Evolutionary conservation across 352 stramenopile genomes (phyloP).

Genomic region (Aphanomyces invadans): DNA sequence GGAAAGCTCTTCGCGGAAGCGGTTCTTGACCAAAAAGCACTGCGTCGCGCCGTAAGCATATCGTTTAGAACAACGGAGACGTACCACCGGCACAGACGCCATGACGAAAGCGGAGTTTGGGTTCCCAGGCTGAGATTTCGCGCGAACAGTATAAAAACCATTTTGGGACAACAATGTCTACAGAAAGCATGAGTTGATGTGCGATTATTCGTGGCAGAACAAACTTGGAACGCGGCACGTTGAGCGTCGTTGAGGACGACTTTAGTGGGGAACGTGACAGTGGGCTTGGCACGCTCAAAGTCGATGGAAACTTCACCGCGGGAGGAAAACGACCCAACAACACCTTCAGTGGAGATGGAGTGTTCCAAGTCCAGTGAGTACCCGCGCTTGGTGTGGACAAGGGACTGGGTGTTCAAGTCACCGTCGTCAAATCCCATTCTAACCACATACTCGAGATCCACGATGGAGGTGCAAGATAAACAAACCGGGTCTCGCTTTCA

Average conservation of each 20-base stretch:
- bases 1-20: slow-evolving; percentile 69
- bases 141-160: slow-evolving; percentile 61
- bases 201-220: background rate
- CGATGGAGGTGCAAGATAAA: background rate
- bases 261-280: slow-evolving; percentile 17
- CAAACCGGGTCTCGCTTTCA: slow-evolving; percentile 11
- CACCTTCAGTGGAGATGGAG: slow-evolving; percentile 5
- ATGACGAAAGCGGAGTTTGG: slow-evolving; percentile 57
- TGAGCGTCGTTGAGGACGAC: slow-evolving; percentile 19
- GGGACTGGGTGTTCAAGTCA: slow-evolving; percentile 12
- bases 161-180: slow-evolving; percentile 30
- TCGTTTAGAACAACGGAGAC: background rate
- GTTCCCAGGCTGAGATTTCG: slow-evolving; percentile 48
- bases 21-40: slow-evolving; percentile 66
- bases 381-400: slow-evolving; percentile 17
- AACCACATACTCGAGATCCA: background rate
- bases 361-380: slow-evolving; percentile 24
- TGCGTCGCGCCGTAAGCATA: slow-evolving; percentile 12
- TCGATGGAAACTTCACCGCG: slow-evolving; percentile 23
- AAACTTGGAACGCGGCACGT: slow-evolving; percentile 13
- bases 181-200: background rate
- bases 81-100: slow-evolving; percentile 63
- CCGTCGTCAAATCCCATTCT: slow-evolving; percentile 19
- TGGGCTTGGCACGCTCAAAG: slow-evolving; percentile 17
- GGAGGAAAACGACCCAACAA: background rate